Evolutionary conservation across 2,329 filamentous ascomycete genomes (phyloP).

Genomic region (Colletotrichum karsti): DNA sequence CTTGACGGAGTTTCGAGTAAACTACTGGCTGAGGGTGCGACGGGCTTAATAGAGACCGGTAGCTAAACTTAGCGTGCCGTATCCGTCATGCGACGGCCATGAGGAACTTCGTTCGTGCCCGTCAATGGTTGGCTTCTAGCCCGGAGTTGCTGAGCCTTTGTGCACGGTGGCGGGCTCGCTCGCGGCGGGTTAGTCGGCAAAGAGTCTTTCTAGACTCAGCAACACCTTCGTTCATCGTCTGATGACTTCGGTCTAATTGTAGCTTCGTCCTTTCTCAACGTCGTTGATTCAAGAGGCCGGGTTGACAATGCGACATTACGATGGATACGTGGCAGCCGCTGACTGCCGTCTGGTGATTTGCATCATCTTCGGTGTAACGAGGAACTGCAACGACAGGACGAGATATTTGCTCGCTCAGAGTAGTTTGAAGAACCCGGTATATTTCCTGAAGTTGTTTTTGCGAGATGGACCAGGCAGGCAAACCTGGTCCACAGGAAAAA

Average conservation of each 20-base stretch:
- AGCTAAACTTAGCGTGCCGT: background rate
- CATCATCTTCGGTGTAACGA: too few species aligned
- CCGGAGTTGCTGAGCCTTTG: background rate
- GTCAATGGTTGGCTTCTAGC: background rate
- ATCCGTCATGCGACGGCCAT: background rate
- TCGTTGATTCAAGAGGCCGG: too few species aligned
- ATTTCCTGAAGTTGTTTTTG: too few species aligned
- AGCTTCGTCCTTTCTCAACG: background rate
- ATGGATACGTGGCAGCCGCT: too few species aligned
- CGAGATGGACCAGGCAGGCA: too few species aligned
- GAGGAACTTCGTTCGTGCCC: background rate
- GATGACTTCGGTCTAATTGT: background rate
- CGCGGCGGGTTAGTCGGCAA: background rate
- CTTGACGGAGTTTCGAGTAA: background rate
- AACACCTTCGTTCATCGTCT: background rate
- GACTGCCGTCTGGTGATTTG: too few species aligned
- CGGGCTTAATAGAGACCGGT: background rate
- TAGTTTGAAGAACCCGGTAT: too few species aligned
- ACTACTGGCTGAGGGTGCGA: background rate
- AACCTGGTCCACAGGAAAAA: too few species aligned
- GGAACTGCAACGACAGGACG: too few species aligned
- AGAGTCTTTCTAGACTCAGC: background rate
- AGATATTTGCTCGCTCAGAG: too few species aligned
- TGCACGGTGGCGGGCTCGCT: background rate
- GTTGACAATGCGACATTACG: too few species aligned